Conservation (phyloP, 805 yeast genomes). For the Starmerella scarabaei region DNA sequence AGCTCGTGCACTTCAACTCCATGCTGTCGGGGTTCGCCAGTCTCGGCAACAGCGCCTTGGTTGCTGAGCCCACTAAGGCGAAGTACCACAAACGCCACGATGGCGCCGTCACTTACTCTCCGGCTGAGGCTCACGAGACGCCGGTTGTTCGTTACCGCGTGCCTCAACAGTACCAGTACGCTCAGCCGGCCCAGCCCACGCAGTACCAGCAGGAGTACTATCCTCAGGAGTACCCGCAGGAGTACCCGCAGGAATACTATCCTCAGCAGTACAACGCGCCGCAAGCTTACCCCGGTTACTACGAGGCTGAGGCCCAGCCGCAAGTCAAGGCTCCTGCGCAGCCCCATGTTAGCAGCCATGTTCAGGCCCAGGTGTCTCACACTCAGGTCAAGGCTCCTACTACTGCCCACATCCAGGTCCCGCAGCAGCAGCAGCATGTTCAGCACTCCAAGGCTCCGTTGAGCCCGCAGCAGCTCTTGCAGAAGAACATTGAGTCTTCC, state of each 20-base stretch:
- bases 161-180: neutral
- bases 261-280: neutral
- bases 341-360: neutral
- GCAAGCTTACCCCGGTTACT: neutral
- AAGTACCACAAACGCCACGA: neutral
- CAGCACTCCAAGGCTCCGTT: neutral
- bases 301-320: neutral
- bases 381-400: too few species aligned
- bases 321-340: neutral
- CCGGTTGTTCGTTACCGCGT: neutral
- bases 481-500: constrained; percentile 1
- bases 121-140: neutral
- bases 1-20: constrained; percentile 3
- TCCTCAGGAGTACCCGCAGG: neutral
- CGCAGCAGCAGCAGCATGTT: neutral
- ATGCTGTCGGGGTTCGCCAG: constrained; percentile 5
- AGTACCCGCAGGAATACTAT: neutral
- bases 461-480: neutral
- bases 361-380: neutral
- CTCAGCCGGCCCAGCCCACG: neutral
- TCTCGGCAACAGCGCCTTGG: constrained; percentile 4
- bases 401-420: too few species aligned
- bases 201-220: neutral
- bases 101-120: neutral
- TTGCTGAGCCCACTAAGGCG: neutral